Conservation (phyloP, 352 stramenopile genomes). For the Globisporangium lucens region DNA sequence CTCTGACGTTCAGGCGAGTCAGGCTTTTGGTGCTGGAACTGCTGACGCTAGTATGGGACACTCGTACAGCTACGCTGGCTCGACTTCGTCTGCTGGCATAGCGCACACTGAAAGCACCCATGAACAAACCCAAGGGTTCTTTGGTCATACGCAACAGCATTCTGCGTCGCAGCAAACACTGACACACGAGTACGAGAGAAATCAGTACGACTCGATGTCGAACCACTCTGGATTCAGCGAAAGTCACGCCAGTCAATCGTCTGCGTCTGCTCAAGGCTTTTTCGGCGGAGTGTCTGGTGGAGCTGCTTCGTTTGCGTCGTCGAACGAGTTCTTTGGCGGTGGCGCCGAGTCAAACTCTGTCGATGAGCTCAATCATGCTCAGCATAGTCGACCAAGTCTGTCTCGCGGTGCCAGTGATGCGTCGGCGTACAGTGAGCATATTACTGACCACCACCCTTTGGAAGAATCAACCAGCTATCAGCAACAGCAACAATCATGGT, state of each 20-base stretch:
- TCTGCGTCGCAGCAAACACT: neutral
- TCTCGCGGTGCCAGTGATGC: conserved; percentile 32
- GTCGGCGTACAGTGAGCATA: conserved; percentile 33
- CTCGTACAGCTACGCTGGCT: conserved; percentile 11
- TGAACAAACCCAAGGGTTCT: conserved; percentile 5
- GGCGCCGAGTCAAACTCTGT: neutral
- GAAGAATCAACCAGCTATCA: conserved; percentile 16
- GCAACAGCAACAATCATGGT: conserved; percentile 15
- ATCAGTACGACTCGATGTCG: conserved; percentile 10
- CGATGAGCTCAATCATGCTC: conserved; percentile 14
- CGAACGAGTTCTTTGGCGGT: conserved; percentile 24
- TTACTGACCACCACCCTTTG: conserved; percentile 17
- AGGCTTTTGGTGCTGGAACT: neutral
- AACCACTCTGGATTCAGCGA: conserved; percentile 14
- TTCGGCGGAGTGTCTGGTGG: conserved; percentile 6
- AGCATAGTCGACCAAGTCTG: conserved; percentile 27
- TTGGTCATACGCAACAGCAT: conserved; percentile 1
- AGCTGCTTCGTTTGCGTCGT: conserved; percentile 13
- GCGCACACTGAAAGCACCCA: neutral
- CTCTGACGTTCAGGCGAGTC: neutral
- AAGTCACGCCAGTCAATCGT: conserved; percentile 6
- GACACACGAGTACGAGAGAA: conserved; percentile 6
- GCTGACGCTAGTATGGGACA: neutral
- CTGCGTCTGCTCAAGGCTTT: conserved; percentile 13
- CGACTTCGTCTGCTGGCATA: neutral